phyloP scores from a whole-genome alignment of 495 filamentous ascomycete species.

The Podospora appendiculata region DNA sequence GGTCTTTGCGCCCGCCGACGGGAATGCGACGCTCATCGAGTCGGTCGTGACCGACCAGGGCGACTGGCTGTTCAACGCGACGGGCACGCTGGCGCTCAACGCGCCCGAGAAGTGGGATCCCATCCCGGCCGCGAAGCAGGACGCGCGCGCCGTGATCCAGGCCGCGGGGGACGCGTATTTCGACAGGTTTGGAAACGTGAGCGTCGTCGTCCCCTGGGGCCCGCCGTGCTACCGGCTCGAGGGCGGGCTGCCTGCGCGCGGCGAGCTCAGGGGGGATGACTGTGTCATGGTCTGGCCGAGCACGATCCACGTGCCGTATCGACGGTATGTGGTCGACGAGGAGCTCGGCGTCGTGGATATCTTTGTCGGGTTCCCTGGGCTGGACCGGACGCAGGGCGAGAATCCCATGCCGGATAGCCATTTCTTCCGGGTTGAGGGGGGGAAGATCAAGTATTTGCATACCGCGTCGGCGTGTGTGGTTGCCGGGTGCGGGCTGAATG shows the following conservation, averaged over 20 bases:
- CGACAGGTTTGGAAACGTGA: slow-evolving; percentile 26
- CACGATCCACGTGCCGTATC: slow-evolving; percentile 24
- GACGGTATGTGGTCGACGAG: slow-evolving; percentile 33
- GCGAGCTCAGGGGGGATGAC: slow-evolving; percentile 1
- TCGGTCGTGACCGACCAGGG: slow-evolving; percentile 27
- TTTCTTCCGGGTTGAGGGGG: slow-evolving; percentile 29
- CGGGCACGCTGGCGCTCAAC: slow-evolving; percentile 22
- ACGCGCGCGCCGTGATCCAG: slow-evolving; percentile 23
- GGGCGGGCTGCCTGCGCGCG: slow-evolving; percentile 17
- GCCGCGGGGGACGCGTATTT: slow-evolving; percentile 30
- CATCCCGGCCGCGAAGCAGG: slow-evolving; percentile 21
- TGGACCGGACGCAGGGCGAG: slow-evolving; percentile 24
- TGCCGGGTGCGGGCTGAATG: not conserved
- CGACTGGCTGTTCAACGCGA: slow-evolving; percentile 36
- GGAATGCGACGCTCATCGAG: slow-evolving; percentile 24
- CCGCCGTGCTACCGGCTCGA: slow-evolving; percentile 28
- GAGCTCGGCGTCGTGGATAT: slow-evolving; percentile 27
- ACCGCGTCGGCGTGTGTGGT: not conserved
- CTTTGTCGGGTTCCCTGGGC: slow-evolving; percentile 29
- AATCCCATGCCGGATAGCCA: slow-evolving; percentile 29
- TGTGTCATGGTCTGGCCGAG: slow-evolving; percentile 15
- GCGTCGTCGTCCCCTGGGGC: slow-evolving; percentile 24
- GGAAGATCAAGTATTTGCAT: slow-evolving; percentile 31
- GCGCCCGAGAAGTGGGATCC: slow-evolving; percentile 27
- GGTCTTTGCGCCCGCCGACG: slow-evolving; percentile 14